Conservation (phyloP, 768 basidiomycete genomes). For the Termitomyces sp. region DNA sequence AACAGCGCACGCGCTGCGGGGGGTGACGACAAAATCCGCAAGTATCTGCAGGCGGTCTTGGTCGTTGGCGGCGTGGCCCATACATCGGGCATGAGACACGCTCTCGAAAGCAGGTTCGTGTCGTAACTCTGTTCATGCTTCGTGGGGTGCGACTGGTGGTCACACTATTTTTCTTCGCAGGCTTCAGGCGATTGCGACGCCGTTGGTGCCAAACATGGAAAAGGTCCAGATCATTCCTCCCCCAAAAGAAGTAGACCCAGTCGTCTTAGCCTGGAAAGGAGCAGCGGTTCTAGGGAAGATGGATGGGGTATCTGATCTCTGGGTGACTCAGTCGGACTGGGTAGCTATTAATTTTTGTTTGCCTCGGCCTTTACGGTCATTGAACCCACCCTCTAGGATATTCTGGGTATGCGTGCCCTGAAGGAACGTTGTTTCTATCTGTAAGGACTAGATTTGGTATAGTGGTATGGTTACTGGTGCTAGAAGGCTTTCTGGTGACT, state of each 20-base stretch:
- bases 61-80: conserved; percentile 83
- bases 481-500: conserved; percentile 8
- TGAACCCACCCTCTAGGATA: conserved; percentile 41
- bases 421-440: conserved; percentile 82
- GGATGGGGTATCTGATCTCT: conserved; percentile 85
- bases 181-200: conserved; percentile 79
- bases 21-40: conserved; percentile 84
- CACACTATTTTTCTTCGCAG: conserved; percentile 26
- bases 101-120: conserved; percentile 78
- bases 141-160: neutral
- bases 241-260: conserved; percentile 88
- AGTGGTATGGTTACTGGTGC: conserved; percentile 2
- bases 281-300: conserved; percentile 87
- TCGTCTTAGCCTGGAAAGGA: conserved; percentile 92
- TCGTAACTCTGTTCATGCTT: neutral
- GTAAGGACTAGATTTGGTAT: conserved; percentile 20
- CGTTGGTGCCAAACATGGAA: conserved; percentile 78
- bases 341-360: conserved; percentile 34
- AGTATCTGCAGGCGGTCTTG: conserved; percentile 82
- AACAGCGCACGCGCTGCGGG: conserved; percentile 87
- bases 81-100: conserved; percentile 79
- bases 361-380: conserved; percentile 1
- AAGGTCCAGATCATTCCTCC: conserved; percentile 92
- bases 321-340: conserved; percentile 88
- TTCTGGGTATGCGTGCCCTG: conserved; percentile 73